phyloP scores from a whole-genome alignment of 2,329 filamentous ascomycete genomes.

The Beauveria varroae region DNA sequence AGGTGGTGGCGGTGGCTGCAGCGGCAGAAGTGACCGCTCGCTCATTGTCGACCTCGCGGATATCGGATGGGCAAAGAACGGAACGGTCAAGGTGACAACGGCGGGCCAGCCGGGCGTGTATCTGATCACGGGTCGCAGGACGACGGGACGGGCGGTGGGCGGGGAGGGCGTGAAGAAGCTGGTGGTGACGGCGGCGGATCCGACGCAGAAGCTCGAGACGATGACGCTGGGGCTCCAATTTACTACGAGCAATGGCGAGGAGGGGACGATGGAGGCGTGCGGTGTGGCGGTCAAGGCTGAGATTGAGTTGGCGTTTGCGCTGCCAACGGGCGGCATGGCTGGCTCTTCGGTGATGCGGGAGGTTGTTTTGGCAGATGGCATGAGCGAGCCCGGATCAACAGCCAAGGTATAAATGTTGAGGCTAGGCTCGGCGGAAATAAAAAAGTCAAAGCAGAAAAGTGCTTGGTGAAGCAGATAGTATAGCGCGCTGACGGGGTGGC shows the following conservation, averaged over 20 bases:
- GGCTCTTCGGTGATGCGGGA: constrained; percentile 15
- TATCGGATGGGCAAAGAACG: constrained; percentile 15
- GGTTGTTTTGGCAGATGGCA: background rate
- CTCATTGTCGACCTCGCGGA: constrained; percentile 13
- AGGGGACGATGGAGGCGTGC: background rate
- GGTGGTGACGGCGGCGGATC: constrained; percentile 15
- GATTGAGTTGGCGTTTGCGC: constrained; percentile 9
- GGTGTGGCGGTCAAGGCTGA: background rate
- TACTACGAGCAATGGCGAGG: background rate
- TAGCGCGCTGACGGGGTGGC: too few species aligned
- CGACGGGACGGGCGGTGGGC: background rate
- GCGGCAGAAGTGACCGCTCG: background rate
- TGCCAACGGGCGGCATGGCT: constrained; percentile 15
- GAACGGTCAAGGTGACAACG: constrained; percentile 13
- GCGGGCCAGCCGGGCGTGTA: constrained; percentile 15
- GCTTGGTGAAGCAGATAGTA: too few species aligned
- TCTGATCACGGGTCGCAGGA: constrained; percentile 7
- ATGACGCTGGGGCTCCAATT: constrained; percentile 12
- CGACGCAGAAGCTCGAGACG: constrained; percentile 15
- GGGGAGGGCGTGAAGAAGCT: constrained; percentile 4
- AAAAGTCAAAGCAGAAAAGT: background rate
- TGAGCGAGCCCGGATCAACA: background rate
- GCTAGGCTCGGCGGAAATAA: too few species aligned
- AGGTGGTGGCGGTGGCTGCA: too few species aligned
- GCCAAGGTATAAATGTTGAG: too few species aligned